Evolutionary conservation across 177 flowering plant species (phyloP), one percentile per base, ranked within the genome.

Genomic region (Vitis hybrid): DNA sequence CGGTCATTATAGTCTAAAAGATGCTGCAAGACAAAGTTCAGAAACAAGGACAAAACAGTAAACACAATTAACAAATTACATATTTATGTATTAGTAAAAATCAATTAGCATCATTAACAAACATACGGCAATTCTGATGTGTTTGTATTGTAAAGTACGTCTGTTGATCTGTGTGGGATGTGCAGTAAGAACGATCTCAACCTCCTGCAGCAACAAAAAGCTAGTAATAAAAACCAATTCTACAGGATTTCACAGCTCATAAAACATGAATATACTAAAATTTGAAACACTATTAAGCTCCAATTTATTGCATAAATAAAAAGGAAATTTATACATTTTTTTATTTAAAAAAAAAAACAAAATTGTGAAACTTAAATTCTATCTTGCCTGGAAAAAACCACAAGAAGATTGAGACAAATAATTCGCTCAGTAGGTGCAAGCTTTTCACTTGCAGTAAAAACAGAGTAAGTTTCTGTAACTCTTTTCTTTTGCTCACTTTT

Each of bases 81-180:
- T 15, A 16, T 11, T 16, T 61, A 13, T 5, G 67, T 51, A 53
- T 14, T 2, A 50, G 22, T 48, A 33, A 15, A 29, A 45, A 52
- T 51, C 53, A 2, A 53, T 53, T 51, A 18, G 12, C 64, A 49
- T 39, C 29, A 59, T 10, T 60, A 9, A 26, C 11, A 6, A 61
- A 62, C 39, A 74, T 82, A 94, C 98, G 66, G 97, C 90, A 72
- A 94, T 87, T 80, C 94, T 84, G 18, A 92, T 77, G 80, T 94
- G 97, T 68, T 94, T 94, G 76, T 92, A 92, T 77, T 94, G 97
- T 66, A 94, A 77, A 26, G 98, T 94, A 21, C 97, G 91, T 53
- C 97, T 79, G 72, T 92, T 94, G 60, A 92, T 92, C 83, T 94
- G 97, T 2, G 97, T 94, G 56, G 98, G 97, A 78, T 94, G 98